Evolutionary conservation across 192 early-diverging fungal species (phyloP), one percentile per base, ranked within the genome.

Genomic region (Backusella luteola): DNA sequence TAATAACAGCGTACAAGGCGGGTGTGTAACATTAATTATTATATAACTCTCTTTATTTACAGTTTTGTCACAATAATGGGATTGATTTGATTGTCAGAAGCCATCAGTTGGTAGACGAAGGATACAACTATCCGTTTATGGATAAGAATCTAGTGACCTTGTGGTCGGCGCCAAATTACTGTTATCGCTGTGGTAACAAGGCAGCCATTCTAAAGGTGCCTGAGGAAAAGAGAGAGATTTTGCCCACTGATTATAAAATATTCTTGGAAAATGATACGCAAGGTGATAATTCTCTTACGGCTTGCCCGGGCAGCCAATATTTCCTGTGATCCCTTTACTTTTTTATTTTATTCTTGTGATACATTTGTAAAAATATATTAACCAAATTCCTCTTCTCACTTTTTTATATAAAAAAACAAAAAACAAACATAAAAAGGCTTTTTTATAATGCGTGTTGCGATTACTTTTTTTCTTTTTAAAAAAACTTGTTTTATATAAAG

Each of bases 141-240:
- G 93, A 95, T 76, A 91, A 94, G 71, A 87, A 89, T 72, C 85
- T 96, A 7, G 89, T 88, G 3, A 96, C 94, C 0, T 91, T 96
- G 8, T 96, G 94, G 94, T 94, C 92, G 11, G 93, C 94, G 35
- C 92, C 92, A 7, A 91, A 89, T 66, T 95, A 96, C 76, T 96
- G 95, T 81, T 94, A 94, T 76, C 87, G 95, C 29, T 93, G 93
- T 59, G 94, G 95, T 9, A 96, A 96, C 73, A 80, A 92, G 80
- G 95, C 94, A 5, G 91, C 91, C 2, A 91, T 96, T 35, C 72
- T 96, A 1, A 90, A 95, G 76, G 88, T 96, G 34, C 89, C 88
- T 11, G 86, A 87, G 2, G 85, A 86, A 21, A 73, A 73, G 23
- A 77, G 66, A n/a, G 70, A 66, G 19, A 74, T 81, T 12, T 56